These are phyloP conservation scores for Leucocoprinus leucothites DNA, from an alignment of 768 basidiomycete genomes.

Conservation along the genomic window DNA sequence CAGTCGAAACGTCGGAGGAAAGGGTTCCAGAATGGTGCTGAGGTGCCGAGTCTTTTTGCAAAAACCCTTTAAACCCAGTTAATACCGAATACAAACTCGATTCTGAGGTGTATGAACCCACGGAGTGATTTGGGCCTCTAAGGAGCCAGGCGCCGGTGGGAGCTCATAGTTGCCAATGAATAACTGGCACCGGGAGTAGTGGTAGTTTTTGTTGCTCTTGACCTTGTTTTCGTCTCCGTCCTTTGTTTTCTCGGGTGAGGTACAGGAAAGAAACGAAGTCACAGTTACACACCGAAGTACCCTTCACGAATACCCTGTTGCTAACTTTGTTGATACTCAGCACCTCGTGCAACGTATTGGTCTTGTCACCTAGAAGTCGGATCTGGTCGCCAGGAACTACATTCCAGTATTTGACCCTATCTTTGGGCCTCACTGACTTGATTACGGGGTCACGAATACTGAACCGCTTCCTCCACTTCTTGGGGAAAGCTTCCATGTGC, in stretches of 20 bases:
- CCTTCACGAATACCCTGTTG: slow-evolving; percentile 61
- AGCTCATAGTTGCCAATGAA: slow-evolving; percentile 67
- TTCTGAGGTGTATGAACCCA: slow-evolving; percentile 28
- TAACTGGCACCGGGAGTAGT: slow-evolving; percentile 81
- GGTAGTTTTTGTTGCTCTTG: slow-evolving; percentile 47
- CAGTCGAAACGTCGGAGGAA: slow-evolving; percentile 59
- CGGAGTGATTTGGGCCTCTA: slow-evolving; percentile 41
- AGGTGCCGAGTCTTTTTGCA: slow-evolving; percentile 65
- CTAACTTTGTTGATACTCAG: slow-evolving; percentile 68
- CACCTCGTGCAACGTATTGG: slow-evolving; percentile 63
- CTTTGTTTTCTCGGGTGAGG: not conserved
- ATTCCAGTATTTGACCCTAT: slow-evolving; percentile 85
- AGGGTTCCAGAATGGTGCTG: slow-evolving; percentile 57
- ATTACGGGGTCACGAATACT: slow-evolving; percentile 41
- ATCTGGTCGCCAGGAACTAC: slow-evolving; percentile 83
- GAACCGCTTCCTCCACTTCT: slow-evolving; percentile 43
- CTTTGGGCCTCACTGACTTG: slow-evolving; percentile 58
- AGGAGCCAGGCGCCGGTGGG: slow-evolving; percentile 37
- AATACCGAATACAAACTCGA: not conserved
- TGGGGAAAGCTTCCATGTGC: slow-evolving; percentile 62
- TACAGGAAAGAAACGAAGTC: not conserved
- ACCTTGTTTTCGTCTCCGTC: slow-evolving; percentile 26
- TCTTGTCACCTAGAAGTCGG: slow-evolving; percentile 62
- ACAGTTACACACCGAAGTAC: slow-evolving; percentile 32
- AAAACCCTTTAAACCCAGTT: slow-evolving; percentile 54